Base-by-base conservation (phyloP, 1,139 yeast genomes). In the Zygoascus hellenicus region DNA sequence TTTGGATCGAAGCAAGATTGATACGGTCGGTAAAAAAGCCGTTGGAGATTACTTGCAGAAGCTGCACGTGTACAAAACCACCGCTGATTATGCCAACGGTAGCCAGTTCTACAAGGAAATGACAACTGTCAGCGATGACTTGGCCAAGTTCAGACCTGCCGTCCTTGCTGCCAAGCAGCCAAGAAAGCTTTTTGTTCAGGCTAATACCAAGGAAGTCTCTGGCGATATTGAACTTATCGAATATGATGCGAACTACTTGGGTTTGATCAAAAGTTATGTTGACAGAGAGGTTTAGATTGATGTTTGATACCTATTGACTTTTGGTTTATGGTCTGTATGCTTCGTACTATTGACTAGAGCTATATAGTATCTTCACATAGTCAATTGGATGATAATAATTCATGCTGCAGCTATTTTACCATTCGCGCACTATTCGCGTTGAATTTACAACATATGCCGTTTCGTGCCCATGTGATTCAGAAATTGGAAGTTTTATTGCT, bases 181-280 rank as follows among this genome's bases (percentile, higher is more conserved):
- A 52, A 77, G 96, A 63, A 83, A 81, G 64, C 94, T 86, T 63
- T 76, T 83, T 58, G 80, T 88, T 50, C 96, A 88, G 67, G 87
- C 88, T 32, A 88, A 88, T 65, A 83, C 94, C 6, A 59, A 62
- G 7, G 62, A 56, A 5, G 58, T 50, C 16, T 71, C 64, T 11
- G 67, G 62, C 13, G 71, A 66, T 19, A 80, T 85, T 33, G 74
- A 67, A 38, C 74, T 86, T 31, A 73, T 71, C 51, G 95, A 85
- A 61, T 88, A 88, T 58, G 83, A 79, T 17, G 90, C 85, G 60
- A 72, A 80, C n/a, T 80, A 80, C 56, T 70, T 71, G 34, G 95
- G 95, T 30, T 75, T 87, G 83, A 83, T 88, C 59, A 77, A 81
- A 64, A 81, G 90, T 58, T 87, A 81, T 64, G 74, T 66, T 45